Evolutionary conservation across 768 basidiomycete species (phyloP).

Genomic region (Agaricus subrufescens): DNA sequence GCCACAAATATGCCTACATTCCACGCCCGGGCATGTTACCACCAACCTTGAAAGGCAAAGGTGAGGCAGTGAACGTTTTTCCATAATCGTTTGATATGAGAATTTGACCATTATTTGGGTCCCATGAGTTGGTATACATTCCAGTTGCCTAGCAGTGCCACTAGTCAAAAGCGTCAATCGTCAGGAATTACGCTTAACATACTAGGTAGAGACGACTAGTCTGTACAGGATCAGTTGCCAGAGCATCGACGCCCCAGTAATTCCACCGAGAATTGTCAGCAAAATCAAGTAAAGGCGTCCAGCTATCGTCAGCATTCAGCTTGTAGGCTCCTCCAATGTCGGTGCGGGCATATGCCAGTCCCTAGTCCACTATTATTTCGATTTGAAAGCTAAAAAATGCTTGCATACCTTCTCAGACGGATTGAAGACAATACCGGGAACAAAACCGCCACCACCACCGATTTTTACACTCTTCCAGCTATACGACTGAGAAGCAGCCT

Average conservation of each 20-base stretch:
- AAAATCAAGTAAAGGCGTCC: slow-evolving; percentile 62
- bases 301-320: slow-evolving; percentile 54
- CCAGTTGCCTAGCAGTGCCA: slow-evolving; percentile 38
- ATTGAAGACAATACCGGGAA: slow-evolving; percentile 60
- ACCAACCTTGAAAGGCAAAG: slow-evolving; percentile 61
- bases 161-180: background rate
- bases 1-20: slow-evolving; percentile 30
- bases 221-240: slow-evolving; percentile 60
- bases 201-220: slow-evolving; percentile 51
- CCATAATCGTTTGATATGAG: slow-evolving; percentile 57
- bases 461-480: slow-evolving; percentile 63
- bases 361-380: slow-evolving; percentile 23
- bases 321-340: slow-evolving; percentile 66
- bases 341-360: slow-evolving; percentile 60
- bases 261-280: slow-evolving; percentile 45
- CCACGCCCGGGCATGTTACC: slow-evolving; percentile 70
- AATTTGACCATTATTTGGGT: slow-evolving; percentile 60
- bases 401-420: slow-evolving; percentile 38
- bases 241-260: slow-evolving; percentile 56
- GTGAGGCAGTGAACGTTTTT: slow-evolving; percentile 45
- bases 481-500: slow-evolving; percentile 44
- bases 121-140: slow-evolving; percentile 60
- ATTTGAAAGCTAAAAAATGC: background rate
- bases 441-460: slow-evolving; percentile 44
- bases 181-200: background rate